A percentile compares a stretch with the other conserved stretches of the same genome.
phyloP scores from a whole-genome alignment of 176 grass and related monocot genomes.

The Panicum miliaceum region DNA sequence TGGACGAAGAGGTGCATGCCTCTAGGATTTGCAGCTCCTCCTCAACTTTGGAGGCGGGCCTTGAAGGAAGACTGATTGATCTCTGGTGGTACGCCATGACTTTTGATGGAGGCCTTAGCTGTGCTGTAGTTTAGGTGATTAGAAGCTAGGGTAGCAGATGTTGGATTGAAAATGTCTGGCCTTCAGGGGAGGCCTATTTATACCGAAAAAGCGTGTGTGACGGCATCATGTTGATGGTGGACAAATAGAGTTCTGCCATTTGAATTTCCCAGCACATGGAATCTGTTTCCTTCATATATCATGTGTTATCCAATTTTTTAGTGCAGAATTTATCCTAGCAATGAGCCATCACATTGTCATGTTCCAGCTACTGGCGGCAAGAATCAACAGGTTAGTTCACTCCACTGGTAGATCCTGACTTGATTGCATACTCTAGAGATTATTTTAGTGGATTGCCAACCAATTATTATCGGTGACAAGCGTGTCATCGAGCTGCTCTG shows the following conservation, averaged over 20 bases:
- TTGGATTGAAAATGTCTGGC: constrained; percentile 36
- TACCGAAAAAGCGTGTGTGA: constrained; percentile 7
- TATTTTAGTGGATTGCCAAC: too few relatives aligned
- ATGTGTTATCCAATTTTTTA: background rate
- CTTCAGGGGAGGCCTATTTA: constrained; percentile 51
- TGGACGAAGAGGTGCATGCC: constrained; percentile 34
- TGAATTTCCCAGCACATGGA: constrained; percentile 24
- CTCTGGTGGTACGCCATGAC: constrained; percentile 50
- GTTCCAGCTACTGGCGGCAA: constrained; percentile 36
- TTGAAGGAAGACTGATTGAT: constrained; percentile 54
- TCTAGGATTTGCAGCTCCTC: constrained; percentile 51
- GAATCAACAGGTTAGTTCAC: constrained; percentile 40
- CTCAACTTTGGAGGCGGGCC: constrained; percentile 39
- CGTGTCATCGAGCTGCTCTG: background rate
- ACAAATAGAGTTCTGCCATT: constrained; percentile 1
- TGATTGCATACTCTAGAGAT: constrained; percentile 30
- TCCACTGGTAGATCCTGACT: constrained; percentile 12
- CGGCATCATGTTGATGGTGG: constrained; percentile 8
- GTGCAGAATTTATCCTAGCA: background rate
- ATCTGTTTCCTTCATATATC: background rate
- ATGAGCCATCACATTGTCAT: constrained; percentile 36
- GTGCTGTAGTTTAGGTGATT: constrained; percentile 24
- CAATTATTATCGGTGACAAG: constrained; percentile 16
- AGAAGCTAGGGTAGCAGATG: background rate
- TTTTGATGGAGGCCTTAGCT: constrained; percentile 19